Conservation (phyloP, 441 rosid species). For the Adansonia madagascariensis region DNA sequence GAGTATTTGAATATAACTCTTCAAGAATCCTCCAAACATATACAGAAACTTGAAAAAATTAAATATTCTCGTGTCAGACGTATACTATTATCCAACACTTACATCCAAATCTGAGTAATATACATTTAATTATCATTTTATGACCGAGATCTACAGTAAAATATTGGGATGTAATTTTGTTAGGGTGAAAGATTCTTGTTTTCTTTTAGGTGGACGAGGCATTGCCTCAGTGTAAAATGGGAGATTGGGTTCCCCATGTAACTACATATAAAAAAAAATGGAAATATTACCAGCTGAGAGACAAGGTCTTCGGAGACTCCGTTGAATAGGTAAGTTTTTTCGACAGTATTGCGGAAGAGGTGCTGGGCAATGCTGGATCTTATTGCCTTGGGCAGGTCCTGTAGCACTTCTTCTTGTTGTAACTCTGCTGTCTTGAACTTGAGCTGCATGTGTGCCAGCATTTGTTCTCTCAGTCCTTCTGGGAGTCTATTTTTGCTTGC, state of each 20-base stretch:
- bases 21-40: no score
- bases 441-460: conserved; percentile 90
- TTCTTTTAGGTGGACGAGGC: not conserved
- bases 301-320: conserved; percentile 76
- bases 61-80: no score
- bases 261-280: not conserved
- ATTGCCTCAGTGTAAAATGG: not conserved
- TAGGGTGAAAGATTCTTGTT: not conserved
- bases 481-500: conserved; percentile 86
- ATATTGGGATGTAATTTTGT: not conserved
- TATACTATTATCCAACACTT: no score
- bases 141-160: not conserved
- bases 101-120: no score
- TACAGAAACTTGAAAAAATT: no score
- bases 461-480: conserved; percentile 77
- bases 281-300: conserved; percentile 62
- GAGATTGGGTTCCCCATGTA: not conserved
- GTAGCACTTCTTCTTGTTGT: conserved; percentile 81
- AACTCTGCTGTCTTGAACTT: conserved; percentile 86
- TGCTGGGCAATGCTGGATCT: conserved; percentile 84
- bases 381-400: conserved; percentile 87
- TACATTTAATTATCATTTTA: not conserved
- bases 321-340: conserved; percentile 68
- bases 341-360: conserved; percentile 63
- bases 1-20: no score